Evolutionary conservation across 371 early-diverging fungal genomes (phyloP), one percentile per base, ranked within the genome.

Genomic region (Zancudomyces culisetae): DNA sequence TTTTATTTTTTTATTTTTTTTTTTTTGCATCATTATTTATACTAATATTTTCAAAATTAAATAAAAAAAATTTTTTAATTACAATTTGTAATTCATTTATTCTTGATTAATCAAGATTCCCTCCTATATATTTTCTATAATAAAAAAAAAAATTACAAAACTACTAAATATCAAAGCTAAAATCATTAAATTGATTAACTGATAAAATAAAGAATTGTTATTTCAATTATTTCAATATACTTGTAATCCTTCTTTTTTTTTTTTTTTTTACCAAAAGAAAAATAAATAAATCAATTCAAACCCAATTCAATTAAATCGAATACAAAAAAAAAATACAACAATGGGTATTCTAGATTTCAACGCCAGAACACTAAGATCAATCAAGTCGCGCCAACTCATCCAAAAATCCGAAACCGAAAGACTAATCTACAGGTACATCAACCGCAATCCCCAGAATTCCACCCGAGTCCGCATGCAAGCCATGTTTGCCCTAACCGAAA

Each of bases 391-490:
- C 51, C 70, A 74, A 54, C 62, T 77, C 21, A 79, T 83, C 20
- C 79, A 79, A 49, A 64, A 72, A 45, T 71, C 73, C 58, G 88
- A 87, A 64, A 60, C 84, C 43, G 68, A 77, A 58, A 79, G 86
- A 45, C 80, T 81, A 57, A 78, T 84, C 10, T 83, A 77, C 62
- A 78, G 84, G 40, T 86, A 77, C 63, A 70, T 87, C 57, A 78
- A 82, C 40, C 78, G 81, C 56, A 87, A 87, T 63, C 80, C 86
- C 50, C 69, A 77, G 8, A 59, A 85, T 26, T 80, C 82, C 30
- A 73, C 83, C 27, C 80, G 77, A 61, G 71, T 80, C 54, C 83
- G 88, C 49, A 81, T 81, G 55, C 81, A 83, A 62, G 88, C 88
- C 26, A 87, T 85, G 60, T 71, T 84, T 45, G 78, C 80, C 27